These are phyloP conservation scores for Balakata baccata DNA, from an alignment of 345 rosid species.

Conservation along the genomic window DNA sequence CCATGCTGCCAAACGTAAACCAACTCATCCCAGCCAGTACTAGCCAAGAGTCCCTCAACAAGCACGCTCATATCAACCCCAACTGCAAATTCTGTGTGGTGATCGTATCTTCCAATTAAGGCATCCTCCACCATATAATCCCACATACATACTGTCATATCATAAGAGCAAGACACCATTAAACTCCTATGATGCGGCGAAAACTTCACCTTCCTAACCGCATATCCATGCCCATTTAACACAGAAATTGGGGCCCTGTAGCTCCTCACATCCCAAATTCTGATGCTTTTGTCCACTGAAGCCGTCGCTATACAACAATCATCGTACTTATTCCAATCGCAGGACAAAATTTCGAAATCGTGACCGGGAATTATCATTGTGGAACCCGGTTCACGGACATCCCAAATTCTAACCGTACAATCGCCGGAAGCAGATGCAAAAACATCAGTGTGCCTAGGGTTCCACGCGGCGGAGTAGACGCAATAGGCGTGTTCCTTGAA, in stretches of 20 bases:
- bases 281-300: slow-evolving; percentile 75
- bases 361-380: slow-evolving; percentile 92
- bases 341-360: slow-evolving; percentile 67
- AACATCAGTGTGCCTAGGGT: slow-evolving; percentile 84
- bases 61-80: slow-evolving; percentile 93
- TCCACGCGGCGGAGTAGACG: slow-evolving; percentile 79
- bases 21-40: slow-evolving; percentile 93
- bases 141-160: slow-evolving; percentile 87
- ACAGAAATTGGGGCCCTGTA: slow-evolving; percentile 62
- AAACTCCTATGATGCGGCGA: slow-evolving; percentile 80
- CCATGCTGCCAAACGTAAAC: slow-evolving; percentile 95
- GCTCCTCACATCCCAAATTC: slow-evolving; percentile 84
- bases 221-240: slow-evolving; percentile 81
- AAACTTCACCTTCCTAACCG: slow-evolving; percentile 78
- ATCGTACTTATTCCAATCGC: slow-evolving; percentile 95
- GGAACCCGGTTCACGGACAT: slow-evolving; percentile 82
- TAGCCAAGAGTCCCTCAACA: slow-evolving; percentile 84
- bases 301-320: slow-evolving; percentile 75
- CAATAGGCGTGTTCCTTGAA: slow-evolving; percentile 90
- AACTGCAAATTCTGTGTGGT: slow-evolving; percentile 80
- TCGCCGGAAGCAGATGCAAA: slow-evolving; percentile 93
- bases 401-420: slow-evolving; percentile 80
- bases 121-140: slow-evolving; percentile 92
- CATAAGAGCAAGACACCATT: slow-evolving; percentile 79
- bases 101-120: slow-evolving; percentile 71